phyloP scores from a whole-genome alignment of 306 rosid species.

The Argentina anserina region DNA sequence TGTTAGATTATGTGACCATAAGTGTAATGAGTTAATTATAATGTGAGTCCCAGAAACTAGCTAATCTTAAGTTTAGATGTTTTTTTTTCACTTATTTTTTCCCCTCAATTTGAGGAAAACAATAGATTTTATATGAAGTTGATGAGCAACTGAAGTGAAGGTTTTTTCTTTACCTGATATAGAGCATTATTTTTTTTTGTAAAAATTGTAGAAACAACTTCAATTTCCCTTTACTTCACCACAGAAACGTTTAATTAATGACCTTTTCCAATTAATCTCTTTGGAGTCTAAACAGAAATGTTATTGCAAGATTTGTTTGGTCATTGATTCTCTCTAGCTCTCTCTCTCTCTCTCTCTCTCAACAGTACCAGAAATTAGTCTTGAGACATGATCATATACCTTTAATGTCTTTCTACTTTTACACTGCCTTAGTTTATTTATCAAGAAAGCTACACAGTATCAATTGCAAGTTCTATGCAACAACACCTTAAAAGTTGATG shows the following conservation, averaged over 20 bases:
- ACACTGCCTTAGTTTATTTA: too few species aligned
- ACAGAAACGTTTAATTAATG: neutral
- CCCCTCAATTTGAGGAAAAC: neutral
- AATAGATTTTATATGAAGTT: neutral
- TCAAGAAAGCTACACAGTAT: neutral
- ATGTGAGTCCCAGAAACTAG: neutral
- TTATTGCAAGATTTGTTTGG: neutral
- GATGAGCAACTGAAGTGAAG: neutral
- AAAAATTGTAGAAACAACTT: neutral
- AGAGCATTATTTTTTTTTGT: neutral
- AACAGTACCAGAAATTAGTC: neutral
- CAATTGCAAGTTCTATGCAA: neutral
- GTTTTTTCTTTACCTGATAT: neutral
- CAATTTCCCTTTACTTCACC: neutral
- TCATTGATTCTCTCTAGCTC: neutral
- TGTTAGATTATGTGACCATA: neutral
- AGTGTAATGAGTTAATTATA: neutral
- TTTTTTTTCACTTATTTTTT: neutral
- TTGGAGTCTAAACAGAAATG: neutral
- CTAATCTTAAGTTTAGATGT: neutral
- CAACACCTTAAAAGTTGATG: neutral
- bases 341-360: neutral
- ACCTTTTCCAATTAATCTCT: neutral
- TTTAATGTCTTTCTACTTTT: neutral
- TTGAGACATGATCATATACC: too few species aligned